These are phyloP conservation scores for Symbiodinium pilosum DNA, from an alignment of 73 alveolate genomes.

Conservation along the genomic window DNA sequence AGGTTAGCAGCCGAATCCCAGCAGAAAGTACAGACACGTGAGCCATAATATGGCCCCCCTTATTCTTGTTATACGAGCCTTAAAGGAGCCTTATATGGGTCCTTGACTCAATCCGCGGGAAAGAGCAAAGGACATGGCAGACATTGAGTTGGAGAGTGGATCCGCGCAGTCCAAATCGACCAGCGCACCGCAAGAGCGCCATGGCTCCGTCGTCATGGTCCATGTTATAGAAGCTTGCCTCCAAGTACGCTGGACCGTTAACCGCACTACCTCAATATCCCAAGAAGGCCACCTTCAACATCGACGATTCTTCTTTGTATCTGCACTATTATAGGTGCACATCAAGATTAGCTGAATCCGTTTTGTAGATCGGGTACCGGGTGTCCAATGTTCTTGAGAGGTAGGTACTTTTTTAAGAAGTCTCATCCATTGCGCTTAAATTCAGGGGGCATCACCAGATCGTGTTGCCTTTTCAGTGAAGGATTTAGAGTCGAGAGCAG, in stretches of 20 bases:
- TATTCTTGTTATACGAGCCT: no score
- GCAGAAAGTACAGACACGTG: no score
- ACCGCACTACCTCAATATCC: neutral
- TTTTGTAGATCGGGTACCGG: neutral
- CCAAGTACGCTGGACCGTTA: no score
- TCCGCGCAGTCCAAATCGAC: constrained; percentile 2
- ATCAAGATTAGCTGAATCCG: neutral
- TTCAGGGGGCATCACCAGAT: neutral
- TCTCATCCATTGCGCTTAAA: neutral
- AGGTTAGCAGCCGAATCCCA: neutral
- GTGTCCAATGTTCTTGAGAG: neutral
- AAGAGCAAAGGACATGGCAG: neutral
- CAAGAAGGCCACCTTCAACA: neutral
- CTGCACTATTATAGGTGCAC: neutral
- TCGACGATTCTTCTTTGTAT: neutral
- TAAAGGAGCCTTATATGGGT: no score
- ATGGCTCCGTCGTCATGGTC: neutral
- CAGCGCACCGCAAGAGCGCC: neutral
- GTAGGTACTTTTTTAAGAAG: neutral
- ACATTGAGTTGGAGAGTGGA: neutral
- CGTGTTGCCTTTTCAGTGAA: neutral
- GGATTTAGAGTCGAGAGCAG: neutral
- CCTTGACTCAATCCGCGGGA: neutral
- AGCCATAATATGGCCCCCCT: no score
- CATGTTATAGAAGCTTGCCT: neutral